Conservation (phyloP, 768 basidiomycete species). For the Asterophora lycoperdoides region DNA sequence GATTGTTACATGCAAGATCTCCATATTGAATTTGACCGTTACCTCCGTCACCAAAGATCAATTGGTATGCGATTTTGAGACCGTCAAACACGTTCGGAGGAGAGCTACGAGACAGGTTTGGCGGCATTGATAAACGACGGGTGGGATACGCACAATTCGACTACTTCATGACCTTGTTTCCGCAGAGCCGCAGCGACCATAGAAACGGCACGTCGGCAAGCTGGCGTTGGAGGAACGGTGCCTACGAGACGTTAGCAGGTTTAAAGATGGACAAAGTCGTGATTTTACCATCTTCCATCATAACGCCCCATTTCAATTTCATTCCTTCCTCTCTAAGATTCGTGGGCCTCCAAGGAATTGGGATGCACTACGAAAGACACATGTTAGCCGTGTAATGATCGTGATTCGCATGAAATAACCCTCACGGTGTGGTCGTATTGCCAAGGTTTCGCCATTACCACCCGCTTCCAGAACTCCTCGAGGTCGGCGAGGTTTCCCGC, state of each 20-base stretch:
- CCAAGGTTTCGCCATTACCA: constrained; percentile 62
- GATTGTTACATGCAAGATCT: constrained; percentile 1
- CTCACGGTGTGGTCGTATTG: constrained; percentile 57
- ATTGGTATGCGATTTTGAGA: constrained; percentile 48
- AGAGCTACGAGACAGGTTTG: constrained; percentile 12
- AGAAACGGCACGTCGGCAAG: constrained; percentile 54
- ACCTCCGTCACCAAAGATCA: constrained; percentile 58
- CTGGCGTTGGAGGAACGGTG: constrained; percentile 56
- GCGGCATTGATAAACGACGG: neutral
- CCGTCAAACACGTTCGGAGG: constrained; percentile 51
- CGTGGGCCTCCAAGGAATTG: constrained; percentile 45
- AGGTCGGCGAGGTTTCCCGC: constrained; percentile 58
- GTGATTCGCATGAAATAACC: neutral
- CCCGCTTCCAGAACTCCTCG: constrained; percentile 59
- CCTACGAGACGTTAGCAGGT: constrained; percentile 32
- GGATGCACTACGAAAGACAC: constrained; percentile 37
- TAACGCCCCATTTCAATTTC: constrained; percentile 56
- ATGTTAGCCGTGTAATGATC: neutral
- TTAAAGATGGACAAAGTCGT: neutral
- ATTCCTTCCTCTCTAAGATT: constrained; percentile 43
- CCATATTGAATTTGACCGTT: neutral
- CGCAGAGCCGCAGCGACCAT: constrained; percentile 49
- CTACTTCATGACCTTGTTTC: constrained; percentile 59
- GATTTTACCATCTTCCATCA: constrained; percentile 58
- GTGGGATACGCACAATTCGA: constrained; percentile 46